Percentiles rank a stretch among this genome's conserved stretches.
Evolutionary conservation across 2,329 filamentous ascomycete genomes (phyloP).

Genomic region (Aspergillus sp.): DNA sequence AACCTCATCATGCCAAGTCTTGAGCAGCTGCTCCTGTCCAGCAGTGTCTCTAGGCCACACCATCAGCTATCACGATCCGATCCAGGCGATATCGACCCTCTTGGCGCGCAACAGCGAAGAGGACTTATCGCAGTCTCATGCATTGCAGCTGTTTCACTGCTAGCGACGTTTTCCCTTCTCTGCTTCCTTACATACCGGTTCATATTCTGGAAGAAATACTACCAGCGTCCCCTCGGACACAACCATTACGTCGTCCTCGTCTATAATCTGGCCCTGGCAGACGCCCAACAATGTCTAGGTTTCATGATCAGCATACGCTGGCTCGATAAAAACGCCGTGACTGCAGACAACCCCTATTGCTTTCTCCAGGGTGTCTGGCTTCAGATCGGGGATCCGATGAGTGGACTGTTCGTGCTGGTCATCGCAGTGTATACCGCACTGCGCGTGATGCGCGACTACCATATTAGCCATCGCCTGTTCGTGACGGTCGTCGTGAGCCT

Average conservation of each 20-base stretch:
- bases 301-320: slow-evolving; percentile 49
- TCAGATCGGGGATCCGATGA: slow-evolving; percentile 51
- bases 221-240: slow-evolving; percentile 48
- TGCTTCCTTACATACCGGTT: slow-evolving; percentile 51
- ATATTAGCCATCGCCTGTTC: slow-evolving; percentile 45
- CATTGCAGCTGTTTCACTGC: slow-evolving; percentile 43
- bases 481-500: slow-evolving; percentile 42
- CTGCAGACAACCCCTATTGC: slow-evolving; percentile 45
- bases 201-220: slow-evolving; percentile 49
- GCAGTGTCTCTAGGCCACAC: too few relatives aligned
- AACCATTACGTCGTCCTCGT: slow-evolving; percentile 55
- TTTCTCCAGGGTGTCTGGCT: slow-evolving; percentile 53
- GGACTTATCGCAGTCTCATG: slow-evolving; percentile 48
- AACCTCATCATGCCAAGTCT: too few relatives aligned
- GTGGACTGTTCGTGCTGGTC: slow-evolving; percentile 52
- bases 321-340: slow-evolving; percentile 42
- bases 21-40: too few relatives aligned
- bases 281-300: slow-evolving; percentile 50
- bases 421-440: slow-evolving; percentile 55
- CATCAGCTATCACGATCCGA: too few relatives aligned
- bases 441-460: slow-evolving; percentile 50
- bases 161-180: slow-evolving; percentile 31
- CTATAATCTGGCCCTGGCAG: slow-evolving; percentile 51
- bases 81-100: not conserved
- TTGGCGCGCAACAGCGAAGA: not conserved